Evolutionary conservation across 2,329 filamentous ascomycete genomes (phyloP), one percentile per base, ranked within the genome.

Genomic region (Xylariaceae sp.): DNA sequence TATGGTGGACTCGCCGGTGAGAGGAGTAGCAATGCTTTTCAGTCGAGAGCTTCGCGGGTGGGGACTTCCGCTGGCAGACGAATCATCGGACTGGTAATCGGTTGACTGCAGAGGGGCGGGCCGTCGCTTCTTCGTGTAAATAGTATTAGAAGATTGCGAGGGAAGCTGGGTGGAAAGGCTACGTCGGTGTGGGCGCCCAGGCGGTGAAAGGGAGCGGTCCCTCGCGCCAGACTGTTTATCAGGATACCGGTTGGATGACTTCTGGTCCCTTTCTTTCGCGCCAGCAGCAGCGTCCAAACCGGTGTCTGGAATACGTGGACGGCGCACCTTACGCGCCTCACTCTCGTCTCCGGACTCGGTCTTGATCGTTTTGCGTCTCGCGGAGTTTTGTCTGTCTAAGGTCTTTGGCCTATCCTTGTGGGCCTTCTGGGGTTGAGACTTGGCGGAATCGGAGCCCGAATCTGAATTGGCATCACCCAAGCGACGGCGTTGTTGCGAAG

Each of bases 21-120:
- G 64, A 6, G 75, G 71, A 1, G 72, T 73, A 25, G 69, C 65
- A 13, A 78, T 57, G 43, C 64, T 70, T 29, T 73, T 71, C 33
- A 75, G 50, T 42, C 75, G 76, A 27, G 74, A 72, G 45, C 67
- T 72, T 39, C 74, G 70, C 39, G 72, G 69, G 38, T 74, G 70
- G 8, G 75, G 73, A 44, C 72, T 77, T 23, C 67, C 75, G 48
- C 75, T 75, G 13, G 67, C 68, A 29, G 76, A 75, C 29, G 79
- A 78, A 43, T 80, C 71, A 52, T 83, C 80, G 0, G 80, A 84
- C 36, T 77, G 72, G 41, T 82, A 80, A 39, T 79, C 77, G 16
- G 70, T 72, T 8, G 77, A 67, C 33, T 75, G 68, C 32, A 83
- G 64, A 9, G 78, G 76, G 5, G 73, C 70, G 6, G 78, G 75